A percentile compares a stretch with the other conserved stretches of the same genome.
phyloP scores from a whole-genome alignment of 371 early-diverging fungal species.

The Gilbertella persicaria region DNA sequence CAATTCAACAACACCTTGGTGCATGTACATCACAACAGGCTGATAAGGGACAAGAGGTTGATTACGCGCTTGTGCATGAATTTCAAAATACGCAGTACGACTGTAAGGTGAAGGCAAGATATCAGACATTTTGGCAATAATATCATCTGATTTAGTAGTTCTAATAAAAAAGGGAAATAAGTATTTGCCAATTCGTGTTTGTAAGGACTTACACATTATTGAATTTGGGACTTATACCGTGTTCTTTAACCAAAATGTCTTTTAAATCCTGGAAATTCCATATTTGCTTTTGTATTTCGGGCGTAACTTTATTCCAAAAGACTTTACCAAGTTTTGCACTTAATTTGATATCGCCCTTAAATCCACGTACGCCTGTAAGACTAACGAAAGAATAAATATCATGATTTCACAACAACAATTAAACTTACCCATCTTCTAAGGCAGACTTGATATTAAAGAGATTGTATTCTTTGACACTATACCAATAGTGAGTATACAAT shows the following conservation, averaged over 20 bases:
- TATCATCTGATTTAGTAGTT: constrained; percentile 29
- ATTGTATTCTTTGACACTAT: constrained; percentile 44
- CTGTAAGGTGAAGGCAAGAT: constrained; percentile 26
- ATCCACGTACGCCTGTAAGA: constrained; percentile 34
- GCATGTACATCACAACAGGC: constrained; percentile 44
- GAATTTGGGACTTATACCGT: constrained; percentile 35
- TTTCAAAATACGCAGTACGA: constrained; percentile 41
- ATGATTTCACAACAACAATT: background rate
- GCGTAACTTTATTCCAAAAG: constrained; percentile 37
- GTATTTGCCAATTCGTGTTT: background rate
- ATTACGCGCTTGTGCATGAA: constrained; percentile 47
- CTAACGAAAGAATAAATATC: background rate
- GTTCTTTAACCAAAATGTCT: constrained; percentile 41
- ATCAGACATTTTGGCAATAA: constrained; percentile 28
- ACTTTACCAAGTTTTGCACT: constrained; percentile 53
- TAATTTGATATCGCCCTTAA: constrained; percentile 44
- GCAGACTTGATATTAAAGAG: constrained; percentile 31
- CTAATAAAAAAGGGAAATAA: constrained; percentile 11
- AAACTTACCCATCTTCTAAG: constrained; percentile 32
- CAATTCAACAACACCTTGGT: constrained; percentile 39
- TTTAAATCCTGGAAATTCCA: constrained; percentile 51
- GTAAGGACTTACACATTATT: constrained; percentile 37
- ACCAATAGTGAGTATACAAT: background rate
- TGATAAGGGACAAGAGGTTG: constrained; percentile 37
- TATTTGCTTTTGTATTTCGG: constrained; percentile 26